Evolutionary conservation across 352 stramenopile species (phyloP).

Genomic region (Saprolegnia diclina): DNA sequence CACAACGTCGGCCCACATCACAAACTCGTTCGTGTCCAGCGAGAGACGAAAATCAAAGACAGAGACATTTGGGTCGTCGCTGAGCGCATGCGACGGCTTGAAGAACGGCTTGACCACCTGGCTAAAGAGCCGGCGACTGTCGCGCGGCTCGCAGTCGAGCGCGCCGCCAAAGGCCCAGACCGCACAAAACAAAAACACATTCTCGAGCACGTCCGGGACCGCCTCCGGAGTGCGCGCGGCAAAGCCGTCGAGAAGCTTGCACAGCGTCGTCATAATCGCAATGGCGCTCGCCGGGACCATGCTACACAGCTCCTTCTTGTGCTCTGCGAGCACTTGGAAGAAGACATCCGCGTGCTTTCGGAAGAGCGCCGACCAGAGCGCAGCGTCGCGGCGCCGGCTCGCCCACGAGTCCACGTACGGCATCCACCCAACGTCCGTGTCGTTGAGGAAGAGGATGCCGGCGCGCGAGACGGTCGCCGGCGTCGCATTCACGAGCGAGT

Average conservation of each 20-base stretch:
- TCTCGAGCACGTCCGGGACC: constrained; percentile 84
- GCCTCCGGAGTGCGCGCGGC: constrained; percentile 61
- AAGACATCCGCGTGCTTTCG: constrained; percentile 89
- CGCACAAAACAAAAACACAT: constrained; percentile 92
- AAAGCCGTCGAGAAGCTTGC: constrained; percentile 91
- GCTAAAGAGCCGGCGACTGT: constrained; percentile 74
- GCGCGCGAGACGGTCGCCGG: constrained; percentile 94
- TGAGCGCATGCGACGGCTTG: neutral
- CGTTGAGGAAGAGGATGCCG: constrained; percentile 96
- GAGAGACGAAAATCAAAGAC: constrained; percentile 83
- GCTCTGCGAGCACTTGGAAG: constrained; percentile 65
- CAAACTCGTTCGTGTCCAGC: constrained; percentile 58
- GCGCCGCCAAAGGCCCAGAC: constrained; percentile 95
- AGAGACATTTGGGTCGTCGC: constrained; percentile 29
- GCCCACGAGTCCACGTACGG: constrained; percentile 94
- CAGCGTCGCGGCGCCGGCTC: constrained; percentile 71
- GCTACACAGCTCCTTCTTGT: constrained; percentile 42
- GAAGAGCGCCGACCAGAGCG: constrained; percentile 86
- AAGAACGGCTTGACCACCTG: constrained; percentile 28
- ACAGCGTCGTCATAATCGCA: constrained; percentile 85
- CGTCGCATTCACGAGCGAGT: constrained; percentile 93
- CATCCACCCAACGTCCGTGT: constrained; percentile 87
- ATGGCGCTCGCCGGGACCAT: constrained; percentile 55
- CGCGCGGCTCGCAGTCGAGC: constrained; percentile 81
- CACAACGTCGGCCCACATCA: constrained; percentile 72